A percentile compares a stretch with the other conserved stretches of the same genome.
These are phyloP conservation scores for Petrea volubilis DNA, from an alignment of 257 asterid genomes.

Conservation along the genomic window DNA sequence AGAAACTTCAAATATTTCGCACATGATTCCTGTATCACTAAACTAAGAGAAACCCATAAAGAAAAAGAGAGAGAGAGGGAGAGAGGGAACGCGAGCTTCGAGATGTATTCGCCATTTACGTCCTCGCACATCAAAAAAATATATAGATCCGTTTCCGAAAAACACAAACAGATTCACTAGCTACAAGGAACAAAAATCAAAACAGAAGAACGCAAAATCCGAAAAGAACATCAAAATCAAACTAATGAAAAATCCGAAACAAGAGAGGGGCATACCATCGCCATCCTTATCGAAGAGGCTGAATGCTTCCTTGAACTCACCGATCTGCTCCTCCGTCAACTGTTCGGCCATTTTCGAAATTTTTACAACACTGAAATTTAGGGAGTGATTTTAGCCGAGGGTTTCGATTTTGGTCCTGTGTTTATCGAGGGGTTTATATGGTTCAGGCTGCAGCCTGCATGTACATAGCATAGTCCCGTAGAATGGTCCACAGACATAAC, in stretches of 20 bases:
- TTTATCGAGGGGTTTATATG: conserved; percentile 15
- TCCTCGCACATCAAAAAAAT: neutral
- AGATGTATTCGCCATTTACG: neutral
- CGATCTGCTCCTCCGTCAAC: too few species aligned
- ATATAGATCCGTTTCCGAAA: neutral
- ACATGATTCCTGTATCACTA: neutral
- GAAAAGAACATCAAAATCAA: too few species aligned
- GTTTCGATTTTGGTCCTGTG: neutral
- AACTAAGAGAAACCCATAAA: neutral
- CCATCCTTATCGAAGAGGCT: too few species aligned
- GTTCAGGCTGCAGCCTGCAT: neutral
- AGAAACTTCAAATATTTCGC: neutral
- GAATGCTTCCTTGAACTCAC: too few species aligned
- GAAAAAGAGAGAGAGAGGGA: too few species aligned
- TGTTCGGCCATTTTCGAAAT: too few species aligned
- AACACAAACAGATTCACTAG: neutral
- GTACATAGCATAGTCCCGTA: neutral
- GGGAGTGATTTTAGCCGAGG: neutral
- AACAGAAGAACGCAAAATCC: neutral
- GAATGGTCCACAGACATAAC: too few species aligned
- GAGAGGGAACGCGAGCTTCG: neutral
- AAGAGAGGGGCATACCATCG: too few species aligned
- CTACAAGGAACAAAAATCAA: neutral
- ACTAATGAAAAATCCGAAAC: too few species aligned
- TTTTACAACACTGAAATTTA: neutral